Conservation (phyloP, 345 rosid species). For the Camelina neglecta region DNA sequence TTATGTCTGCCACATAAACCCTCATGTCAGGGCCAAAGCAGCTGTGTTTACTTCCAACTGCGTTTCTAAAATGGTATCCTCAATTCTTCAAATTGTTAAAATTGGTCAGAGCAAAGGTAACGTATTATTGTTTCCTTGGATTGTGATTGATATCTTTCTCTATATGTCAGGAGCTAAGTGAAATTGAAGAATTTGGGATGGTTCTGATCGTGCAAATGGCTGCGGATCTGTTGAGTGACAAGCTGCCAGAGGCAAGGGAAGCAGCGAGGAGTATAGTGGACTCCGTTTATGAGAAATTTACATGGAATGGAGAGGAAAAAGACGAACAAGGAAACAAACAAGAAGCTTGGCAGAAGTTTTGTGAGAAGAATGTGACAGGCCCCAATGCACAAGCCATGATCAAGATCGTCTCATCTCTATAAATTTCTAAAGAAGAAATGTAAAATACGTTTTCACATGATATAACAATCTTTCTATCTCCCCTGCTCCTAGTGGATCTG, state of each 20-base stretch:
- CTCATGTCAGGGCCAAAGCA: conserved; percentile 79
- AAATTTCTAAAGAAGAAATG: too few species aligned
- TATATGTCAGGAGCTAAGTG: conserved; percentile 51
- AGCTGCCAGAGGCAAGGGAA: conserved; percentile 89
- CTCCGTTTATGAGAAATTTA: conserved; percentile 49
- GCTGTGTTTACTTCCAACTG: conserved; percentile 63
- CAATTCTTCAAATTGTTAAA: neutral
- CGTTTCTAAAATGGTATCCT: conserved; percentile 66
- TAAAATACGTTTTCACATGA: too few species aligned
- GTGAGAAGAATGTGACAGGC: conserved; percentile 60
- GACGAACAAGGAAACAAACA: conserved; percentile 59
- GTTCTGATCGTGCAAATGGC: conserved; percentile 60
- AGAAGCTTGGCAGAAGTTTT: conserved; percentile 81
- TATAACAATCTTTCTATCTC: too few species aligned
- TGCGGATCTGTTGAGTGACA: conserved; percentile 71
- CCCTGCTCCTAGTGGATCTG: too few species aligned
- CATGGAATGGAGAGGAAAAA: conserved; percentile 55
- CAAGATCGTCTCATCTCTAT: conserved; percentile 39
- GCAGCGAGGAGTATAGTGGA: conserved; percentile 69
- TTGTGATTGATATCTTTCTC: neutral
- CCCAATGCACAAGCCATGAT: conserved; percentile 68
- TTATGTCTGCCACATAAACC: conserved; percentile 69
- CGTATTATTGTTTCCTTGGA: neutral
- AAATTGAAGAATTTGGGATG: conserved; percentile 70
- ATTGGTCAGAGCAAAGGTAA: neutral